Base-by-base conservation (phyloP, 2,329 filamentous ascomycete species). In the Penicillium verrucosum region DNA sequence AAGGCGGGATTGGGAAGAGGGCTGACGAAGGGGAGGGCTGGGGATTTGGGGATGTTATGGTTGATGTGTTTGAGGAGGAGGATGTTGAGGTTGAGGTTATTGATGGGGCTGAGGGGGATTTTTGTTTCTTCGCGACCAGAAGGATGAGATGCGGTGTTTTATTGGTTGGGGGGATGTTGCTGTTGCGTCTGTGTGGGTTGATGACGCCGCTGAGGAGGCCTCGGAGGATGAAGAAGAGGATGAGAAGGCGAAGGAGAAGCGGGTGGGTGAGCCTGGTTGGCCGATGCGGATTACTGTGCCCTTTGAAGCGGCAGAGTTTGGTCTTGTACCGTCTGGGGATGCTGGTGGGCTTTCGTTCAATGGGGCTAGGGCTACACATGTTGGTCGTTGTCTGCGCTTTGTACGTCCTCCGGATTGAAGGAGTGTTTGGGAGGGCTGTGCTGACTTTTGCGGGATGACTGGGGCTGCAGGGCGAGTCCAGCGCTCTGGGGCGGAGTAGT, bases 401-500 rank as follows among this genome's bases (percentile, higher is more conserved):
- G 76, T 77, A 11, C 77, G 71, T 12, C 76, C 75, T 27, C 77
- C 77, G 2, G 75, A 77, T 29, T 72, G 75, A 16, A 76, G 71
- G 4, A 64, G 54, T 36, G 71, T 65, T 41, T 68, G 65, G 12
- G 68, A 53, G 9, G 69, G 62, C 10, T 64, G 66, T 44, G 61
- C 9, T 14, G 50, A 23, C 2, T 44, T 65, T 65, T 70, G 75
- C 43, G 75, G 73, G 6, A 75, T 60, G 23, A 56, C 41, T 8
- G 56, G 47, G 7, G 69, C 74, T 5, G 65, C 66, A 29, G 68
- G 73, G 49, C 68, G 75, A 47, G 70, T 71, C 75, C 78, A 80
- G 44, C 77, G 77, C 54, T 87, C 84, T 4, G 84, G 84, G 0
- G 84, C 79, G 5, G 79, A 78, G 63, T 86, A 86, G 43, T 84